Evolutionary conservation across 1,139 yeast genomes (phyloP).

Genomic region (Suhomyces maxii): DNA sequence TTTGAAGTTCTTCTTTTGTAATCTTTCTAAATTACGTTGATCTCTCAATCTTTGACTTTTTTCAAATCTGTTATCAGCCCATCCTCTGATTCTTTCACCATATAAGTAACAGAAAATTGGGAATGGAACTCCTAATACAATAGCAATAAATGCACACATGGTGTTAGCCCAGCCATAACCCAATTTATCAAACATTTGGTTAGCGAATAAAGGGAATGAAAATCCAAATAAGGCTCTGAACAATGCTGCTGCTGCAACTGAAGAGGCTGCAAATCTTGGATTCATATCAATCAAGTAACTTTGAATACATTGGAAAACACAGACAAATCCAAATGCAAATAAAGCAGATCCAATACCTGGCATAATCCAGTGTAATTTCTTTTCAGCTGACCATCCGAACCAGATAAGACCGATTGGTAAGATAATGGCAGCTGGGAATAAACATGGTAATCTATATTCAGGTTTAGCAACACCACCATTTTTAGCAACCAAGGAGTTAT

Average conservation of each 20-base stretch:
- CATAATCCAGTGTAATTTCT: slow-evolving; percentile 46
- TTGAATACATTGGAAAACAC: slow-evolving; percentile 46
- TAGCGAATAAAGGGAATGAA: slow-evolving; percentile 44
- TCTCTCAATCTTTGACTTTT: slow-evolving; percentile 33
- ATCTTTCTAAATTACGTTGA: slow-evolving; percentile 31
- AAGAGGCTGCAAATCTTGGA: slow-evolving; percentile 44
- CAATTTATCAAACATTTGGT: slow-evolving; percentile 37
- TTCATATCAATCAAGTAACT: slow-evolving; percentile 49
- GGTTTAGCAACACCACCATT: slow-evolving; percentile 44
- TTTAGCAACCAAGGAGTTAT: slow-evolving; percentile 26
- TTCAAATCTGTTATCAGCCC: slow-evolving; percentile 39
- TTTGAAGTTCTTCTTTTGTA: slow-evolving; percentile 16
- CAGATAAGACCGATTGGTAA: slow-evolving; percentile 45
- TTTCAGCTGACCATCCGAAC: slow-evolving; percentile 50
- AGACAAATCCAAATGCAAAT: slow-evolving; percentile 46
- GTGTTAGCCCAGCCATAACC: slow-evolving; percentile 52
- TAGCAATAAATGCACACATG: slow-evolving; percentile 42
- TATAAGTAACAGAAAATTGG: slow-evolving; percentile 43
- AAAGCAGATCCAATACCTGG: slow-evolving; percentile 46
- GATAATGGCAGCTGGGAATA: slow-evolving; percentile 35
- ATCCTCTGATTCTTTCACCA: slow-evolving; percentile 39
- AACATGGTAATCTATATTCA: slow-evolving; percentile 45
- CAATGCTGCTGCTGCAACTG: slow-evolving; percentile 50
- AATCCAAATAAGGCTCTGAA: slow-evolving; percentile 46
- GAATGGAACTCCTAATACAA: slow-evolving; percentile 44